Conservation (phyloP, 208 protist species). For the Leishmania arabica region DNA sequence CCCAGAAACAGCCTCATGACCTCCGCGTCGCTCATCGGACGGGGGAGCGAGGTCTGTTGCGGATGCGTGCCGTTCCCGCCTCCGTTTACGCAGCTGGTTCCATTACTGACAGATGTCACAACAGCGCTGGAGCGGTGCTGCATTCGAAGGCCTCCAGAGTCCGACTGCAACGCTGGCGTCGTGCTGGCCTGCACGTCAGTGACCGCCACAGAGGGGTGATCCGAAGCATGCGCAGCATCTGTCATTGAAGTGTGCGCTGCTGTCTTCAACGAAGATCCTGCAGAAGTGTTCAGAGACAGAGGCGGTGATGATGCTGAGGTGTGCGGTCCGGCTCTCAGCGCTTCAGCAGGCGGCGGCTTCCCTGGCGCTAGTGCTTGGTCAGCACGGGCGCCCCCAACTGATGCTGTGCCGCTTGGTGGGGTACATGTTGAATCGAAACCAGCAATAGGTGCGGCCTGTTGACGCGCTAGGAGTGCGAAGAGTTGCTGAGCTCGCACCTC, state of each 20-base stretch:
- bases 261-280: not conserved
- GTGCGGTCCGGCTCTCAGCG: not conserved
- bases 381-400: not conserved
- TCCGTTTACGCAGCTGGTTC: not conserved
- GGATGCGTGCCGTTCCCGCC: not conserved
- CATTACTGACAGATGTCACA: not conserved
- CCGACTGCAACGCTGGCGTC: not conserved
- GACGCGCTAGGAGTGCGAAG: conserved; percentile 23
- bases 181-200: not conserved
- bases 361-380: not conserved
- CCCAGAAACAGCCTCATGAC: conserved; percentile 29
- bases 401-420: not conserved
- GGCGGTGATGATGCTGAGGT: not conserved
- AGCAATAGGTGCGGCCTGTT: conserved; percentile 21
- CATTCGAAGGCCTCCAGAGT: conserved; percentile 13
- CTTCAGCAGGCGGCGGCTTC: not conserved
- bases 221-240: not conserved
- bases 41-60: not conserved
- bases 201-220: not conserved
- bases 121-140: conserved; percentile 17
- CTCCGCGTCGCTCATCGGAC: conserved; percentile 20
- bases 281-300: not conserved
- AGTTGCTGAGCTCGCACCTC: conserved; percentile 46
- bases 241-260: not conserved
- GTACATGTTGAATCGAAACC: conserved; percentile 2